phyloP scores from a whole-genome alignment of 345 rosid species.

The Acer saccharum region DNA sequence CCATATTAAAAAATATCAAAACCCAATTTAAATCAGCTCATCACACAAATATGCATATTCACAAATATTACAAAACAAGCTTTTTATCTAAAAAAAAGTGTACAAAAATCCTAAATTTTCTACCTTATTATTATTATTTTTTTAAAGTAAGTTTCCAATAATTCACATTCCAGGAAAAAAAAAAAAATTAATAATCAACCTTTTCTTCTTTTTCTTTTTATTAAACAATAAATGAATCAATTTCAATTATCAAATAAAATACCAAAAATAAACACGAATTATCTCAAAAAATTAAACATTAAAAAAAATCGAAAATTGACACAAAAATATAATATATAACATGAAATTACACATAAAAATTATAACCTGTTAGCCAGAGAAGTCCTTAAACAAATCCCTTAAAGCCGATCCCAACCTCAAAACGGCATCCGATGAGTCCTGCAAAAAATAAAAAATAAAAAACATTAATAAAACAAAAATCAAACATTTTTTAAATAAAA shows the following conservation, averaged over 20 bases:
- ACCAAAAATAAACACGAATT: background rate
- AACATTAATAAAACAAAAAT: background rate
- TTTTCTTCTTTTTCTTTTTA: background rate
- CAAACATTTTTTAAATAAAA: background rate
- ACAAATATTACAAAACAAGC: background rate
- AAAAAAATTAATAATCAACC: background rate
- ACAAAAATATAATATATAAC: background rate
- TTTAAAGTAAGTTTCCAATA: background rate
- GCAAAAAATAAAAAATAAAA: constrained; percentile 1
- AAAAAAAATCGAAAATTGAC: background rate
- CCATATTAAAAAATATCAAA: background rate
- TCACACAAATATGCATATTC: background rate
- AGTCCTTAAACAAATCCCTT: constrained; percentile 15
- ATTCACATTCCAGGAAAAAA: background rate
- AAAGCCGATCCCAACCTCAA: constrained; percentile 35
- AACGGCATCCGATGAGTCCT: constrained; percentile 28
- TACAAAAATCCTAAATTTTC: background rate
- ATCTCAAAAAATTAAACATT: background rate
- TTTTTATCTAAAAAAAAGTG: background rate
- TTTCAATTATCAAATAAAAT: background rate
- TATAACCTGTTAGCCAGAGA: constrained; percentile 12
- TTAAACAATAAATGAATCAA: background rate
- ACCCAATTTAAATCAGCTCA: background rate
- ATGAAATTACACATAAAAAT: too few relatives aligned
- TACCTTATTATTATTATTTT: too few relatives aligned